A percentile compares a stretch with the other conserved stretches of the same genome.
Conservation (phyloP, 495 filamentous ascomycete genomes). For the Choiromyces venosus region DNA sequence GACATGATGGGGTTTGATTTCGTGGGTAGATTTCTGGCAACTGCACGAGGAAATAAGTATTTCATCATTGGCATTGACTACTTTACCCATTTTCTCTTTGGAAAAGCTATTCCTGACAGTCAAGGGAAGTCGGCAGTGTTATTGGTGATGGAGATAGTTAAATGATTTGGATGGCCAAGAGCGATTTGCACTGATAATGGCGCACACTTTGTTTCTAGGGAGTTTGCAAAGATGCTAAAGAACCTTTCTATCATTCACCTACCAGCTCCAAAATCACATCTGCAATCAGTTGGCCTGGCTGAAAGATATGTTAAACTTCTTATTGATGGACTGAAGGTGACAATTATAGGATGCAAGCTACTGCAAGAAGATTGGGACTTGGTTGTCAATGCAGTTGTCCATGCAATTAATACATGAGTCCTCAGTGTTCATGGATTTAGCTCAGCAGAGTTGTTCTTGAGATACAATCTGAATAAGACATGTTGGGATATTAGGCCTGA, state of each 20-base stretch:
- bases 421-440: constrained; percentile 5
- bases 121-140: neutral
- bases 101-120: neutral
- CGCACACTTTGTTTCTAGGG: constrained; percentile 3
- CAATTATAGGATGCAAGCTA: neutral
- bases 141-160: neutral
- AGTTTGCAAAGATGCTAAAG: too few species aligned
- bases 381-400: neutral
- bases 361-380: neutral
- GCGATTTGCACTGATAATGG: constrained; percentile 9
- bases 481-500: too few species aligned
- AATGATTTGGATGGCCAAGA: constrained; percentile 5
- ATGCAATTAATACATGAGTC: neutral
- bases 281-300: too few species aligned
- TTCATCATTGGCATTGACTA: constrained; percentile 12
- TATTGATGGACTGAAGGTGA: neutral
- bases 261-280: neutral
- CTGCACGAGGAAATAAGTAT: neutral
- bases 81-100: constrained; percentile 14
- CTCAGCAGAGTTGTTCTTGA: constrained; percentile 1
- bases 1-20: constrained; percentile 20
- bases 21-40: neutral
- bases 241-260: neutral
- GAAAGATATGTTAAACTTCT: constrained; percentile 4
- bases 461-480: neutral